Conservation (phyloP, 2,329 filamentous ascomycete genomes). For the Dactylellina leptospora region DNA sequence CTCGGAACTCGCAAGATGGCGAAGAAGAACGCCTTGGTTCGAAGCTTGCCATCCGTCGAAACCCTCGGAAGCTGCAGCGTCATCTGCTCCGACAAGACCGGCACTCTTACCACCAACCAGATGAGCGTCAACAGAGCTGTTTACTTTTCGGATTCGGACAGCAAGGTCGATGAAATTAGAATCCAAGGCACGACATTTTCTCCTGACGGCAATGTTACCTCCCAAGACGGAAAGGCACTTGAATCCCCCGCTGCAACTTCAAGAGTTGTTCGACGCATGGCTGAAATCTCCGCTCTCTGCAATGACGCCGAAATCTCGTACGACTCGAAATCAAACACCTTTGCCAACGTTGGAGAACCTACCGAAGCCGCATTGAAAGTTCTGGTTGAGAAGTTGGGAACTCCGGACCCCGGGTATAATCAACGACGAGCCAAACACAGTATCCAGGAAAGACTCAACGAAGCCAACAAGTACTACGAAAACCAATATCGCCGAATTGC, state of each 20-base stretch:
- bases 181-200: conserved; percentile 84
- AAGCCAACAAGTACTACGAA: conserved; percentile 86
- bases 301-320: conserved; percentile 87
- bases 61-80: conserved; percentile 98
- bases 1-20: conserved; percentile 98
- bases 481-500: conserved; percentile 76
- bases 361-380: conserved; percentile 93
- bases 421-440: conserved; percentile 57
- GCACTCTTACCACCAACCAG: conserved; percentile 96
- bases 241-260: conserved; percentile 66
- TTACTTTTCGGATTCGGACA: conserved; percentile 66
- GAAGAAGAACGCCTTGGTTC: conserved; percentile 94
- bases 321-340: conserved; percentile 77
- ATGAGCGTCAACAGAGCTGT: conserved; percentile 98
- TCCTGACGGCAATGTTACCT: conserved; percentile 73
- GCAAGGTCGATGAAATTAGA: conserved; percentile 63
- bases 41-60: conserved; percentile 94
- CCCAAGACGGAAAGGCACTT: conserved; percentile 71
- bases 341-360: conserved; percentile 87
- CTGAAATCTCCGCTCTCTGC: conserved; percentile 76
- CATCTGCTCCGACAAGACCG: conserved; percentile 99
- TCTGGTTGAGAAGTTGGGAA: conserved; percentile 92
- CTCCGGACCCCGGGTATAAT: conserved; percentile 68
- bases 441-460: conserved; percentile 74
- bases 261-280: conserved; percentile 68